Evolutionary conservation across 768 basidiomycete genomes (phyloP).

Genomic region (Udeniomyces megalosporus): DNA sequence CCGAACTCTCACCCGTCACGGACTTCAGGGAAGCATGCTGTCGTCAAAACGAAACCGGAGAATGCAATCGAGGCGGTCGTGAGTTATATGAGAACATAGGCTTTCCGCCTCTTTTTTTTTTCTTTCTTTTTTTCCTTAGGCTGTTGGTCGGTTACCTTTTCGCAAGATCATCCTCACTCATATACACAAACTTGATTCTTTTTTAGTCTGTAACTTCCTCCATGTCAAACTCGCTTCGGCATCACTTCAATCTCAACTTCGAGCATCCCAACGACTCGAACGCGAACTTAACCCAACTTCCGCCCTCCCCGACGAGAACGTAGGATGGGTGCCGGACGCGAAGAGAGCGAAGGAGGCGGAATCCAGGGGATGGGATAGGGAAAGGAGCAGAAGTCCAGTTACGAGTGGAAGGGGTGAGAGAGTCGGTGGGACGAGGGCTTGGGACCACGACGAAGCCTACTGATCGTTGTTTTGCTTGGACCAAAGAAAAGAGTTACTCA

Average conservation of each 20-base stretch:
- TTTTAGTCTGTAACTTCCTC: constrained; percentile 83
- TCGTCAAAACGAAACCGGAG: constrained; percentile 94
- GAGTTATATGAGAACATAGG: constrained; percentile 21
- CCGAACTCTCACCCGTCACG: constrained; percentile 94
- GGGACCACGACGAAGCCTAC: too few species aligned
- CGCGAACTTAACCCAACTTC: constrained; percentile 27
- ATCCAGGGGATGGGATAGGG: neutral
- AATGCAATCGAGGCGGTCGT: constrained; percentile 72
- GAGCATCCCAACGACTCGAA: constrained; percentile 68
- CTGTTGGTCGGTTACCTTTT: neutral
- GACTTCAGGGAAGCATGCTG: constrained; percentile 99
- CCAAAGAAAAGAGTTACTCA: too few species aligned
- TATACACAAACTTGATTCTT: neutral
- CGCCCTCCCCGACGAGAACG: neutral
- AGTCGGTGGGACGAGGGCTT: too few species aligned
- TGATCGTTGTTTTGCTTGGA: too few species aligned
- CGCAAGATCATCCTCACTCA: neutral
- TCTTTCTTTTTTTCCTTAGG: constrained; percentile 35
- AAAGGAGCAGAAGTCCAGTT: neutral
- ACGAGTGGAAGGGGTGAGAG: neutral
- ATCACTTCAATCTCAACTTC: constrained; percentile 60
- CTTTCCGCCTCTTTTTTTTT: neutral
- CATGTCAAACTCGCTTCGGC: constrained; percentile 78
- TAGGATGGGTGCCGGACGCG: constrained; percentile 11
- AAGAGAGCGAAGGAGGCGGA: neutral